Evolutionary conservation across 2,329 filamentous ascomycete species (phyloP).

Genomic region (Alternaria gansuensis): DNA sequence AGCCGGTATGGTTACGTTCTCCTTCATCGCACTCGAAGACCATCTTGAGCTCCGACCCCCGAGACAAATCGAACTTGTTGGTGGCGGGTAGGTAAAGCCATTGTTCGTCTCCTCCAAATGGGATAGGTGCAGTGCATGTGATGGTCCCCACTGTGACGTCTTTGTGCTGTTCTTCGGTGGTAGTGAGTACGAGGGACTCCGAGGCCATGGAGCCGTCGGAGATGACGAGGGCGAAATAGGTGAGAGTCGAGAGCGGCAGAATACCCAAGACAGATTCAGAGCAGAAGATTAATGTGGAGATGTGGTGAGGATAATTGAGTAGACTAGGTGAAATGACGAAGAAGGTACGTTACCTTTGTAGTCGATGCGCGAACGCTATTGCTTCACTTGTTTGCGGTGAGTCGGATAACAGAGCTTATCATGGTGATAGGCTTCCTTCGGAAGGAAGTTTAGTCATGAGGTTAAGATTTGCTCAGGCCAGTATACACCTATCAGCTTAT

Average conservation of each 20-base stretch:
- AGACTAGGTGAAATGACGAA: neutral
- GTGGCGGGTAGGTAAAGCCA: slow-evolving; percentile 55
- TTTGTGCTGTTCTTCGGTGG: slow-evolving; percentile 25
- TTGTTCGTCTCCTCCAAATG: slow-evolving; percentile 54
- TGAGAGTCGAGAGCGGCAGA: slow-evolving; percentile 9
- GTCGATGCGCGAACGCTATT: slow-evolving; percentile 7
- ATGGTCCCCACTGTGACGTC: slow-evolving; percentile 41
- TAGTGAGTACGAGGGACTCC: slow-evolving; percentile 26
- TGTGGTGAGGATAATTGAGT: neutral
- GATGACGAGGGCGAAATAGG: neutral
- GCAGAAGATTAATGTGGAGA: neutral
- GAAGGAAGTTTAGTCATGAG: slow-evolving; percentile 21
- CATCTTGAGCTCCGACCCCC: slow-evolving; percentile 50
- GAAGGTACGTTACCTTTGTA: slow-evolving; percentile 24
- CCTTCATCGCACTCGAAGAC: slow-evolving; percentile 54
- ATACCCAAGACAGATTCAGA: neutral
- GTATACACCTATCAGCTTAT: slow-evolving; percentile 20
- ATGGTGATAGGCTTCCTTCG: slow-evolving; percentile 43
- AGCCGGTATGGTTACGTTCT: slow-evolving; percentile 51
- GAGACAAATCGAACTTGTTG: slow-evolving; percentile 55
- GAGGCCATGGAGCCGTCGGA: slow-evolving; percentile 27
- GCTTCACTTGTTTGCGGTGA: slow-evolving; percentile 33
- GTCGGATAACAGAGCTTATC: slow-evolving; percentile 40
- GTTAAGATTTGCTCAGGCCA: slow-evolving; percentile 9
- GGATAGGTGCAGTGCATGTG: slow-evolving; percentile 52